Evolutionary conservation across 108 stramenopile genomes (phyloP), one percentile per base, ranked within the genome.

Genomic region (Epipyxis sp.): DNA sequence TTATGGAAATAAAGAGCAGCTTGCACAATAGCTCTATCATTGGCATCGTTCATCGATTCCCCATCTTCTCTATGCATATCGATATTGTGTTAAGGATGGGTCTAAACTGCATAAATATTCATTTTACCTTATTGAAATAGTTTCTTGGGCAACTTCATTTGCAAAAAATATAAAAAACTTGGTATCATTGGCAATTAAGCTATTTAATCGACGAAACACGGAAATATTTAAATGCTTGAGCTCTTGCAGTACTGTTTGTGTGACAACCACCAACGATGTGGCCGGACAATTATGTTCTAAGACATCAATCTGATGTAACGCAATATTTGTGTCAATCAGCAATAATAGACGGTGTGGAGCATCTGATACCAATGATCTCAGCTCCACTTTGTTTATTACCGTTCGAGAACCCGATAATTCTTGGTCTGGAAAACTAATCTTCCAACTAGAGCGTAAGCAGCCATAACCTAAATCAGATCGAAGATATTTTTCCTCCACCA

Each of bases 241-340:
- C 50, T 86, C 86, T 37, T 80, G 59, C 6, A 79, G 20, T 16
- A 81, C 86, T 37, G 85, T 83, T 40, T 80, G 79, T 0, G 32
- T 42, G 1, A 86, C 35, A 2, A 86, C 42, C 43, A 74, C 58
- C 20, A 54, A 32, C 41, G 54, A 59, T 44, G 83, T 57, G 13
- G 35, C 83, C 25, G 83, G 72, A 59, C 40, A 44, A 0, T 59
- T 44, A 76, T 77, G 46, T 43, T 89, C 89, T 44, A 89, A 83
- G 69, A 89, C 44, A 76, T 89, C 89, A 59, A 89, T 84, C 61
- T 89, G 87, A 40, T 87, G 83, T 32, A 89, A 69, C 1, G 79
- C 84, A 43, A 89, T 87, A 42, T 89, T 89, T 39, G 89, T 86
- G 72, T 89, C 89, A 35, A 88, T 54, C 0, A 89, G 77, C 61